Evolutionary conservation across 768 basidiomycete genomes (phyloP), one percentile per base, ranked within the genome.

Genomic region (Mycena latifolia): DNA sequence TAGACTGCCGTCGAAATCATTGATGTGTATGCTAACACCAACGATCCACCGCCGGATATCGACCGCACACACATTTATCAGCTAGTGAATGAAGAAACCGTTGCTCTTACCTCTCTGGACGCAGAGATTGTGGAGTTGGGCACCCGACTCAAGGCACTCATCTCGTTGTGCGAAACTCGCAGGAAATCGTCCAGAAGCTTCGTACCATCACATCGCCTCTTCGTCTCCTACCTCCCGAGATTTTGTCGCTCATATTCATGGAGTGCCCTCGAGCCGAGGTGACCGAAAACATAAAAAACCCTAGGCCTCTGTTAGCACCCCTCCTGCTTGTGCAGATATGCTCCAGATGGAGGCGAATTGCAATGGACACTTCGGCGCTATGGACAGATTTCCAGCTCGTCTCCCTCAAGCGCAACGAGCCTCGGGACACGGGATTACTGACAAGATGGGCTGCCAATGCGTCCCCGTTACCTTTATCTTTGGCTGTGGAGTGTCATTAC

Each of bases 181-280:
- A 28, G 14, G 24, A 28, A 28, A 24, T 14, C 15, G 27, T 28
- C 25, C 5, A 14, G 25, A 48, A 24, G 5, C 47, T 48, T 27
- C 47, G 47, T 17, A 25, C 47, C 24, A 48, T 48, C 22, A 28
- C 25, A 25, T 48, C 47, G 31, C 31, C 31, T 12, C 47, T 48
- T 1, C 47, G 47, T 1, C 5, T 27, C 25, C 28, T 48, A 17
- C 31, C 29, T 33, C 51, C 51, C 2, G 29, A 31, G 31, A 52
- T 52, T n/a, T 33, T 33, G n/a, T 52, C 51, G n/a, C 31, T 52
- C 22, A 33, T 52, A 52, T 33, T 35, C 51, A 27, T 48, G 25
- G 28, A 48, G 4, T 48, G 47, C 10, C 47, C 47, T 48, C 47
- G 27, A 5, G 47, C 11, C 17, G 47, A 48, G 24, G 25, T 25